Evolutionary conservation across 139 green algal species (phyloP).

Genomic region (Dunaliella primolecta): DNA sequence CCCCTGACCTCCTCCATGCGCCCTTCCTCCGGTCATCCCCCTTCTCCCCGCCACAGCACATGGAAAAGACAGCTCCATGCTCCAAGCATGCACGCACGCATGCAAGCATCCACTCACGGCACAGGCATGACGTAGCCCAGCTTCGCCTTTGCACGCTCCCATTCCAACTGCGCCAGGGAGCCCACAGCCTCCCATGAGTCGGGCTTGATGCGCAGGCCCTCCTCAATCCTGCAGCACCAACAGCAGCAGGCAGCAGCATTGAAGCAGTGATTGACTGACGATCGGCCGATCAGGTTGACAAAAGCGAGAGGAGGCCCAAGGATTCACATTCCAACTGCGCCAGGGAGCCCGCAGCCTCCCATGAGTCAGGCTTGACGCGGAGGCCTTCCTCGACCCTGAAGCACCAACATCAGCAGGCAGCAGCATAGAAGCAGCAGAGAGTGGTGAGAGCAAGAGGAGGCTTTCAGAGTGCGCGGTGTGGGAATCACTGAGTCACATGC

Average conservation of each 20-base stretch:
- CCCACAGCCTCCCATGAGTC: constrained; percentile 61
- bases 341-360: constrained; percentile 49
- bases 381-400: too few relatives aligned
- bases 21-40: background rate
- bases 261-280: constrained; percentile 5
- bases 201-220: constrained; percentile 60
- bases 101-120: constrained; percentile 30
- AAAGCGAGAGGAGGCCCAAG: too few relatives aligned
- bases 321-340: constrained; percentile 49
- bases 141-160: constrained; percentile 42
- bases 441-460: too few relatives aligned
- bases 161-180: constrained; percentile 43
- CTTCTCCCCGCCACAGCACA: background rate
- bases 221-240: constrained; percentile 47
- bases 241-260: background rate
- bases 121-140: constrained; percentile 25
- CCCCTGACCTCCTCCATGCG: too few relatives aligned
- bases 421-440: too few relatives aligned
- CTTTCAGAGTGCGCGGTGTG: too few relatives aligned
- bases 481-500: too few relatives aligned
- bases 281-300: constrained; percentile 18
- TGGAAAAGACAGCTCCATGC: background rate
- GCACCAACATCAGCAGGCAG: too few relatives aligned
- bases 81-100: background rate
- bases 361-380: constrained; percentile 61